These are phyloP conservation scores for Neofusicoccum cordaticola DNA, from an alignment of 2,329 filamentous ascomycete genomes.

Conservation along the genomic window DNA sequence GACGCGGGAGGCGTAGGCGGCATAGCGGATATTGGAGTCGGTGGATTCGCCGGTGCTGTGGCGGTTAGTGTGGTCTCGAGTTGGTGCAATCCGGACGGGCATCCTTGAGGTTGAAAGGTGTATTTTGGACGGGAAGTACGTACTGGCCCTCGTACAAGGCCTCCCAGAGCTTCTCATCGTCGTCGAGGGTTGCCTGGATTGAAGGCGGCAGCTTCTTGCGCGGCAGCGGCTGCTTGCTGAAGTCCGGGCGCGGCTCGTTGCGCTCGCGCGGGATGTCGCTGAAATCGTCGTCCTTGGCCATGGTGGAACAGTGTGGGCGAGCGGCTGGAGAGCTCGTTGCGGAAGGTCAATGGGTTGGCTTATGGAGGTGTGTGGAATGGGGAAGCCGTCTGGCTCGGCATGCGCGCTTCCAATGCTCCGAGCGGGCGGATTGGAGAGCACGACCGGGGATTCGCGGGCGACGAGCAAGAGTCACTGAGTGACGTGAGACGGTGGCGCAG, in stretches of 20 bases:
- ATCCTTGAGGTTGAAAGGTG: background rate
- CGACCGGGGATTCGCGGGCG: background rate
- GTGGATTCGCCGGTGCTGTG: slow-evolving; percentile 73
- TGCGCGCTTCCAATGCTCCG: background rate
- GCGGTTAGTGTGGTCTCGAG: background rate
- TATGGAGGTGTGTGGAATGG: background rate
- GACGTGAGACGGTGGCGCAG: background rate
- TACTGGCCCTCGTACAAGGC: slow-evolving; percentile 77
- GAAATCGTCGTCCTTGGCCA: slow-evolving; percentile 39
- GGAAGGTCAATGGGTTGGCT: background rate
- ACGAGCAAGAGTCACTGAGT: background rate
- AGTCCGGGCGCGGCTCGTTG: slow-evolving; percentile 46
- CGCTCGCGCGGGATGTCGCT: slow-evolving; percentile 42
- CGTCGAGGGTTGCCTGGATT: slow-evolving; percentile 56
- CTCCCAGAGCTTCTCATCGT: slow-evolving; percentile 72
- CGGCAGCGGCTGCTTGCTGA: slow-evolving; percentile 44
- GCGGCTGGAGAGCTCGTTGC: background rate
- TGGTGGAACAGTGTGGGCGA: slow-evolving; percentile 21
- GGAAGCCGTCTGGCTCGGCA: no score
- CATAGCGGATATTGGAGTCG: slow-evolving; percentile 83
- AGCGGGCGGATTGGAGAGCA: background rate
- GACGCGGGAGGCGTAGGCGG: slow-evolving; percentile 82
- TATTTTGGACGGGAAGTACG: slow-evolving; percentile 33
- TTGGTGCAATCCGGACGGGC: no score
- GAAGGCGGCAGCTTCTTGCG: slow-evolving; percentile 53